Percentiles rank a stretch among this genome's conserved stretches.
Conservation (phyloP, 2,329 filamentous ascomycete genomes). For the Hypomyces perniciosus region DNA sequence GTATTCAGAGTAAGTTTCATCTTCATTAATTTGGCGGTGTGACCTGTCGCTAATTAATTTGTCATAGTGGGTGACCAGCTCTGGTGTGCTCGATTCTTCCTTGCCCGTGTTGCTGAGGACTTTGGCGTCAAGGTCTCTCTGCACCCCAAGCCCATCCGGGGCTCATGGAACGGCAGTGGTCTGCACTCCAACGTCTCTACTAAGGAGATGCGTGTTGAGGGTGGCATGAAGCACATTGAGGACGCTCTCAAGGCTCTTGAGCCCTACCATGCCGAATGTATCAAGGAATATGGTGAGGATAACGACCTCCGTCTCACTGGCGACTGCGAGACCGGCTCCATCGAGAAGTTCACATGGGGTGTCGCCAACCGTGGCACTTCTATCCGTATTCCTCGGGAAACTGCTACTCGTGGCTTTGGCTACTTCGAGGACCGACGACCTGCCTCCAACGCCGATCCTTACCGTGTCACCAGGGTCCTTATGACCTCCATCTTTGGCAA, state of each 20-base stretch:
- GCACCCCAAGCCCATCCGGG: slow-evolving; percentile 89
- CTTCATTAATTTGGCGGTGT: background rate
- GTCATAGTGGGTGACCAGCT: slow-evolving; percentile 82
- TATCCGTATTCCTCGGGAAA: slow-evolving; percentile 84
- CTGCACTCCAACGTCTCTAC: slow-evolving; percentile 94
- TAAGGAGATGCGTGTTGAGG: slow-evolving; percentile 79
- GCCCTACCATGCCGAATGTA: slow-evolving; percentile 73
- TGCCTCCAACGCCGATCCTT: slow-evolving; percentile 82
- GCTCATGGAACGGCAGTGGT: slow-evolving; percentile 91
- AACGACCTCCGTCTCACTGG: slow-evolving; percentile 94
- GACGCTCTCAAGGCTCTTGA: slow-evolving; percentile 77
- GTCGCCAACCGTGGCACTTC: slow-evolving; percentile 93
- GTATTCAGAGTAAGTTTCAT: slow-evolving; percentile 65
- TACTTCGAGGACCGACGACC: slow-evolving; percentile 87
- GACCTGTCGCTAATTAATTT: slow-evolving; percentile 21
- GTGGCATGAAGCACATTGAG: slow-evolving; percentile 95
- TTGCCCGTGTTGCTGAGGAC: slow-evolving; percentile 87
- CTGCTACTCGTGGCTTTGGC: slow-evolving; percentile 80
- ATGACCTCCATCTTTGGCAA: slow-evolving; percentile 58
- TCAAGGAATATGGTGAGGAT: slow-evolving; percentile 90
- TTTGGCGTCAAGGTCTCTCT: slow-evolving; percentile 95
- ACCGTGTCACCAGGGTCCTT: slow-evolving; percentile 74
- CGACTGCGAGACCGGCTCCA: slow-evolving; percentile 86
- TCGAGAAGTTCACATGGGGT: slow-evolving; percentile 90
- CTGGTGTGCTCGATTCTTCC: slow-evolving; percentile 79